Percentiles rank a stretch among this genome's conserved stretches.
Evolutionary conservation across 2,329 filamentous ascomycete species (phyloP).

Genomic region (Lomentospora prolificans): DNA sequence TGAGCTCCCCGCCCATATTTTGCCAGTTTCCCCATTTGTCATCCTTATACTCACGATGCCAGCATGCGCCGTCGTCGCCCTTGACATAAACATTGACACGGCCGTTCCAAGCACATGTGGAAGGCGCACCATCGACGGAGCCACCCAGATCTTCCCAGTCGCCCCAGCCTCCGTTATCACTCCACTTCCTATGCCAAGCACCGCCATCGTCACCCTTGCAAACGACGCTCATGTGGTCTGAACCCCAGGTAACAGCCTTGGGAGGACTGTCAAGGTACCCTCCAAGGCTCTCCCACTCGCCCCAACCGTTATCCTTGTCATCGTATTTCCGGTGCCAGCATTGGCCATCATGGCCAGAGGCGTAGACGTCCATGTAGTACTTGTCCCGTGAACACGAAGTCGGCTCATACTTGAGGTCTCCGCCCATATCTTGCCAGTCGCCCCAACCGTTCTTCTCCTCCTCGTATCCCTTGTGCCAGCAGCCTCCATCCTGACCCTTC

Average conservation of each 20-base stretch:
- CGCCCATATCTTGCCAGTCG: constrained; percentile 19
- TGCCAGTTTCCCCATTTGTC: constrained; percentile 14
- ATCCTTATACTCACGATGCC: constrained; percentile 15
- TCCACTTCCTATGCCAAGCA: constrained; percentile 14
- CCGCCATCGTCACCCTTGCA: constrained; percentile 15
- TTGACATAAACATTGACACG: constrained; percentile 14
- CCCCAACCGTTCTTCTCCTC: constrained; percentile 18
- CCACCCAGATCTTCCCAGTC: constrained; percentile 15
- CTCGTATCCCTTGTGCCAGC: constrained; percentile 17
- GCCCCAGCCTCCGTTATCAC: constrained; percentile 10
- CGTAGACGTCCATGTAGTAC: constrained; percentile 20
- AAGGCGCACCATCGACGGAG: constrained; percentile 12
- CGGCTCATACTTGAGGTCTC: constrained; percentile 17
- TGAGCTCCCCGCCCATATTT: constrained; percentile 15
- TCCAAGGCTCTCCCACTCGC: constrained; percentile 17
- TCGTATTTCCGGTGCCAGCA: constrained; percentile 17
- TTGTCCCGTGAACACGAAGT: constrained; percentile 17
- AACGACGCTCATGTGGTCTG: constrained; percentile 17
- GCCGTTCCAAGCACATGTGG: constrained; percentile 14
- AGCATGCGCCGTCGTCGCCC: constrained; percentile 15
- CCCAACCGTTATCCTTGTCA: constrained; percentile 18
- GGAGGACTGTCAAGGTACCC: constrained; percentile 16
- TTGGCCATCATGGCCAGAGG: constrained; percentile 17
- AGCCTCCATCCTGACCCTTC: constrained; percentile 17
- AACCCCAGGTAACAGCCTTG: constrained; percentile 16